These are phyloP conservation scores for Talaromyces stipitatus DNA, from an alignment of 495 filamentous ascomycete genomes.

Conservation along the genomic window DNA sequence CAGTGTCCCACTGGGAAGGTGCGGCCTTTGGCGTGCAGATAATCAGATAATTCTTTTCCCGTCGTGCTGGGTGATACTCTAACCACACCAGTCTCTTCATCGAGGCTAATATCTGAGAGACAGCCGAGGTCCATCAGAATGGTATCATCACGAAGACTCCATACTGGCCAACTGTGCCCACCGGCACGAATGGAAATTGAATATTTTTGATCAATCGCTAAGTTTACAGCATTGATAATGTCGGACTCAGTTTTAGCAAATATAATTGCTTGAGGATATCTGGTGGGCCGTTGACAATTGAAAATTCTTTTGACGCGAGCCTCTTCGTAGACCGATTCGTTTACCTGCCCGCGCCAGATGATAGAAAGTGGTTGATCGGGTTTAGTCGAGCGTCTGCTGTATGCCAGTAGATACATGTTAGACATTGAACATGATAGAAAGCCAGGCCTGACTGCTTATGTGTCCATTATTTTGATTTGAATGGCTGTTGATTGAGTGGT, in stretches of 20 bases:
- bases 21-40: constrained; percentile 21
- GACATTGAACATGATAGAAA: too few species aligned
- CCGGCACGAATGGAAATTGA: constrained; percentile 44
- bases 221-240: constrained; percentile 33
- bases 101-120: constrained; percentile 25
- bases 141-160: constrained; percentile 43
- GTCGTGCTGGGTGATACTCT: constrained; percentile 37
- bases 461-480: too few species aligned
- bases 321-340: constrained; percentile 18
- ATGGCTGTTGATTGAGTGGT: too few species aligned
- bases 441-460: too few species aligned
- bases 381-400: background rate
- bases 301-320: constrained; percentile 27
- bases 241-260: constrained; percentile 28
- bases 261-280: constrained; percentile 39
- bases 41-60: constrained; percentile 32
- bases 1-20: constrained; percentile 49
- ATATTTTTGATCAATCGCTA: constrained; percentile 29
- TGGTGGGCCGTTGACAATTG: constrained; percentile 27
- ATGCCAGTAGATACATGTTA: background rate
- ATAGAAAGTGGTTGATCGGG: background rate
- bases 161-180: constrained; percentile 47
- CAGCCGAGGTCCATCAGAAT: constrained; percentile 42
- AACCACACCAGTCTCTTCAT: constrained; percentile 22
- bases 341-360: background rate